Conservation (phyloP, 2,329 filamentous ascomycete species). For the Myriosclerotinia scirpicola region DNA sequence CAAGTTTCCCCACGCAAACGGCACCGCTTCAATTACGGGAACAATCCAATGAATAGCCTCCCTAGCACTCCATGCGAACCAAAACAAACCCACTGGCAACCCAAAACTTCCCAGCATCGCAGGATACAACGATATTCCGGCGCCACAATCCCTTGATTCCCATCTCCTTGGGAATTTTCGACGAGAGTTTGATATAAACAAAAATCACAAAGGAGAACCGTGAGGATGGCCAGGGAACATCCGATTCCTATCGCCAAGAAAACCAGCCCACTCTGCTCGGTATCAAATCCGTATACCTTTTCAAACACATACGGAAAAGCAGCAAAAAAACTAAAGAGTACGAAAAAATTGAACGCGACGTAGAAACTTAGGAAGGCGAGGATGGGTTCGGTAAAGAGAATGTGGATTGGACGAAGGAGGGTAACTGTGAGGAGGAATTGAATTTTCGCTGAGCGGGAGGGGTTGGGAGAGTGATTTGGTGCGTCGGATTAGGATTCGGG, state of each 20-base stretch:
- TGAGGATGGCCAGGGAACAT: conserved; percentile 47
- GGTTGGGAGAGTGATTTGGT: conserved; percentile 44
- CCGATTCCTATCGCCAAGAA: conserved; percentile 45
- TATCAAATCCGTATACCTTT: conserved; percentile 42
- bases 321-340: conserved; percentile 45
- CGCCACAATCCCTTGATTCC: conserved; percentile 37
- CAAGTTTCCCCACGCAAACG: conserved; percentile 61
- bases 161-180: conserved; percentile 7
- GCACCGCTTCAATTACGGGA: conserved; percentile 51
- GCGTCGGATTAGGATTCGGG: conserved; percentile 35
- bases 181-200: conserved; percentile 43
- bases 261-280: conserved; percentile 41
- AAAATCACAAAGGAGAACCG: conserved; percentile 45
- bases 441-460: conserved; percentile 41
- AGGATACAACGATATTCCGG: conserved; percentile 58
- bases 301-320: conserved; percentile 45
- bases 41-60: conserved; percentile 55
- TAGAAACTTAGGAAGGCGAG: conserved; percentile 42
- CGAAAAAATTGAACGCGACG: conserved; percentile 43
- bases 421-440: conserved; percentile 41
- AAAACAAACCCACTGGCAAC: conserved; percentile 52
- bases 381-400: conserved; percentile 43
- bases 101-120: conserved; percentile 60
- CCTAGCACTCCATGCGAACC: conserved; percentile 59
- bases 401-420: conserved; percentile 43